These are phyloP conservation scores for Backusella luteola DNA, from an alignment of 192 early-diverging fungal genomes.

Conservation along the genomic window DNA sequence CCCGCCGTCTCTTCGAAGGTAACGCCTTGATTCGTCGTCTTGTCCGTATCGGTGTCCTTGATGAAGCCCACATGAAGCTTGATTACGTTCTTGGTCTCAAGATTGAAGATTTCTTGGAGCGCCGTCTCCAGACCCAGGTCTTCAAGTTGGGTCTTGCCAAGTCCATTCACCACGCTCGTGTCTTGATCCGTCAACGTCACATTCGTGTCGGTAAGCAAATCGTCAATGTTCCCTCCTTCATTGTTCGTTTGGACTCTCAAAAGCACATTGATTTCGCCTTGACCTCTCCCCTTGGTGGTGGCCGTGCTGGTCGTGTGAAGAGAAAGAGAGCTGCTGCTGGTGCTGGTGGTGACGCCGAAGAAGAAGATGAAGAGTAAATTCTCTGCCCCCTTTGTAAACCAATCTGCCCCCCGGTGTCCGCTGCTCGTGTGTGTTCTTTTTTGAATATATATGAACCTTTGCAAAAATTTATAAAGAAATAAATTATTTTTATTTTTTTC, in stretches of 20 bases:
- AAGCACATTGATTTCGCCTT: slow-evolving; percentile 63
- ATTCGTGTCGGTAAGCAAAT: slow-evolving; percentile 98
- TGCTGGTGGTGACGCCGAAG: slow-evolving; percentile 54
- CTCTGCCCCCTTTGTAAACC: neutral
- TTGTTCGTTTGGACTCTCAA: slow-evolving; percentile 82
- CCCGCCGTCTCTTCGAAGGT: slow-evolving; percentile 98
- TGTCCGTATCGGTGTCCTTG: slow-evolving; percentile 97
- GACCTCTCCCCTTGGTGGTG: slow-evolving; percentile 94
- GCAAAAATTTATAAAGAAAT: slow-evolving; percentile 17
- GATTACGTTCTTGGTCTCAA: slow-evolving; percentile 98
- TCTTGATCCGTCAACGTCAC: slow-evolving; percentile 97
- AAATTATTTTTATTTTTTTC: slow-evolving; percentile 22
- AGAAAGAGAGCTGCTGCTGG: slow-evolving; percentile 86
- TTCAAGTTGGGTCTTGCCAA: slow-evolving; percentile 97
- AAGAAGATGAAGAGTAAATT: slow-evolving; percentile 64
- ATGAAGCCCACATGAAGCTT: slow-evolving; percentile 96
- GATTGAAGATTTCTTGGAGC: slow-evolving; percentile 99
- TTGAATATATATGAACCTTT: slow-evolving; percentile 22
- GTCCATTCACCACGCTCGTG: slow-evolving; percentile 99
- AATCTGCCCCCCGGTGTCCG: neutral
- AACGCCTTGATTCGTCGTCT: slow-evolving; percentile 98
- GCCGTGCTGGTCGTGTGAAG: slow-evolving; percentile 96
- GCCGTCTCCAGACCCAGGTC: slow-evolving; percentile 98
- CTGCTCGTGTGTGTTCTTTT: neutral
- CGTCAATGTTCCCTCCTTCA: slow-evolving; percentile 94